Percentiles rank a stretch among this genome's conserved stretches.
Evolutionary conservation across 73 alveolate genomes (phyloP).

Genomic region (Blepharisma stoltei): DNA sequence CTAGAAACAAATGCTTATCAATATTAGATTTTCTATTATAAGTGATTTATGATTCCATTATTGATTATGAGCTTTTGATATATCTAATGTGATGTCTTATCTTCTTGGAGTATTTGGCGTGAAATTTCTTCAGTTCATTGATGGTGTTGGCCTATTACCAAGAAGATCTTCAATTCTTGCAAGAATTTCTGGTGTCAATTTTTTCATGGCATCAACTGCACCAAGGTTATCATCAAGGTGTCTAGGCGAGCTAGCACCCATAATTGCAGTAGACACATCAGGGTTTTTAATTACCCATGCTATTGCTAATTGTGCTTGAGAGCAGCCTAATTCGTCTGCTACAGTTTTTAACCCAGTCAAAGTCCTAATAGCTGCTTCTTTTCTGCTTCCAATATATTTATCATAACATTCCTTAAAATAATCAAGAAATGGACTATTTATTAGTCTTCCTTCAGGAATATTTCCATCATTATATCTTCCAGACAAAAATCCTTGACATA

Average conservation of each 20-base stretch:
- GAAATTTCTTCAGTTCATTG: conserved; percentile 17
- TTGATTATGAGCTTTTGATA: no score
- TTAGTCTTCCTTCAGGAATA: conserved; percentile 65
- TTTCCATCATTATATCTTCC: conserved; percentile 94
- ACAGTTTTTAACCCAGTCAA: conserved; percentile 32
- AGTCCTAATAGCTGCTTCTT: conserved; percentile 24
- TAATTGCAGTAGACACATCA: conserved; percentile 34
- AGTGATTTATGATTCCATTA: no score
- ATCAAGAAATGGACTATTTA: conserved; percentile 14
- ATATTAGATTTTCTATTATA: no score
- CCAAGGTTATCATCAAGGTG: conserved; percentile 33
- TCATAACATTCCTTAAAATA: not conserved
- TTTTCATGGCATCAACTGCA: conserved; percentile 31
- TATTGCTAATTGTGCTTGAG: conserved; percentile 41
- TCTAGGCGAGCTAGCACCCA: conserved; percentile 27
- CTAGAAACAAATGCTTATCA: no score
- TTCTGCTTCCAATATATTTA: not conserved
- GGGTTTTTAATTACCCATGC: conserved; percentile 43
- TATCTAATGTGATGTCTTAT: not conserved
- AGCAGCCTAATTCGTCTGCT: conserved; percentile 39
- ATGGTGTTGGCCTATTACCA: conserved; percentile 35
- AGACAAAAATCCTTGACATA: conserved; percentile 86
- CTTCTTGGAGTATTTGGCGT: conserved; percentile 25
- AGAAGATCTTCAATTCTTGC: conserved; percentile 28
- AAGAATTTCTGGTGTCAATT: conserved; percentile 33